Evolutionary conservation across 148 eudicot genomes (phyloP).

Genomic region (Fagopyrum homotropicum): DNA sequence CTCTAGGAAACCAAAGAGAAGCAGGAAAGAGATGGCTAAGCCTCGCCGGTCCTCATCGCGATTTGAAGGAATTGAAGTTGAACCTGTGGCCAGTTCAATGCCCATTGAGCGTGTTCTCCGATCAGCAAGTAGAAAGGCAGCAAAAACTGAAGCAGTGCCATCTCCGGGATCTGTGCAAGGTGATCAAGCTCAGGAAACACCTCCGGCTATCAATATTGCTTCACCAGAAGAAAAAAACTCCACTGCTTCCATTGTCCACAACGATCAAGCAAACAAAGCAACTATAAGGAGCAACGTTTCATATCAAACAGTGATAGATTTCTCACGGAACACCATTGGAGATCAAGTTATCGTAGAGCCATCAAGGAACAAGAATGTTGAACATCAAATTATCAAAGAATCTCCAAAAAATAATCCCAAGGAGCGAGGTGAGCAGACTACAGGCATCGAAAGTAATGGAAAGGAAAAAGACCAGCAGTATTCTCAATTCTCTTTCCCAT

Average conservation of each 20-base stretch:
- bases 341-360: background rate
- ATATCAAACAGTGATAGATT: background rate
- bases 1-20: slow-evolving; percentile 35
- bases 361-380: slow-evolving; percentile 2
- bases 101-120: slow-evolving; percentile 27
- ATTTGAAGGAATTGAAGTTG: slow-evolving; percentile 28
- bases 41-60: slow-evolving; percentile 26
- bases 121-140: slow-evolving; percentile 24
- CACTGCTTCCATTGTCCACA: background rate
- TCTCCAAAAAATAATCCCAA: background rate
- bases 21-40: slow-evolving; percentile 13
- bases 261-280: background rate
- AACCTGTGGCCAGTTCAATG: slow-evolving; percentile 18
- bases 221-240: slow-evolving; percentile 2
- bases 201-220: slow-evolving; percentile 8
- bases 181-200: slow-evolving; percentile 11
- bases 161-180: slow-evolving; percentile 6
- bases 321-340: background rate
- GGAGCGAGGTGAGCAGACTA: slow-evolving; percentile 21
- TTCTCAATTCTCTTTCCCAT: slow-evolving; percentile 29
- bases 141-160: slow-evolving; percentile 11
- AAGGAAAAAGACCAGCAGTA: slow-evolving; percentile 15
- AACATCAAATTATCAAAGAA: slow-evolving; percentile 14
- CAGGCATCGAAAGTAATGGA: slow-evolving; percentile 10
- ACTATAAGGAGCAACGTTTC: background rate